Percentiles rank a stretch among this genome's conserved stretches.
Evolutionary conservation across 2,329 filamentous ascomycete species (phyloP).

Genomic region (Diaporthe velutina): DNA sequence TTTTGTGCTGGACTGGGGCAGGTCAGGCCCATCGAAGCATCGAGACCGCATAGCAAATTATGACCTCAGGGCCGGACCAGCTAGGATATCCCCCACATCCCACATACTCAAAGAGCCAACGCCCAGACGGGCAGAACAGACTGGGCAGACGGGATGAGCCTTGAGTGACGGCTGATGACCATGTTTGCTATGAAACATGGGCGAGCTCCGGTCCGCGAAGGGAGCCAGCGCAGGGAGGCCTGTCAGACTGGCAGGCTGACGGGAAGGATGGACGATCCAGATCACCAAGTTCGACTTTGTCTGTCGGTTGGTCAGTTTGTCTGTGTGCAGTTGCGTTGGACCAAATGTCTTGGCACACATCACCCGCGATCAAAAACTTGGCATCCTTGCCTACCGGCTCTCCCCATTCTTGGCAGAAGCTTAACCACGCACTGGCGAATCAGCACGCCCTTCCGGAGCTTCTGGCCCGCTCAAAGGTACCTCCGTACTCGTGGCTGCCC

Average conservation of each 20-base stretch:
- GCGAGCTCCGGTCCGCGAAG: background rate
- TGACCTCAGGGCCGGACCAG: slow-evolving; percentile 13
- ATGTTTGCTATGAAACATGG: slow-evolving; percentile 31
- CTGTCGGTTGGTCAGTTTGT: background rate
- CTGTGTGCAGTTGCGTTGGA: background rate
- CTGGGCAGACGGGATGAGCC: slow-evolving; percentile 5
- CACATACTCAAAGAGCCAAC: background rate
- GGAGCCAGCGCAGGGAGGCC: background rate
- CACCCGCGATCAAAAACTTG: slow-evolving; percentile 11
- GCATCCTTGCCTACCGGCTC: slow-evolving; percentile 10
- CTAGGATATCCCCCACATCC: background rate
- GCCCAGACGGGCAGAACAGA: background rate
- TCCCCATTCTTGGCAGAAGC: slow-evolving; percentile 27
- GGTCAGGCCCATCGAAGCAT: background rate
- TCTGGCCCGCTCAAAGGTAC: background rate
- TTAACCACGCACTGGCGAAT: background rate
- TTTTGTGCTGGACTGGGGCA: too few species aligned
- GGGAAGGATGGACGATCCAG: background rate
- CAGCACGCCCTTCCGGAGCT: background rate
- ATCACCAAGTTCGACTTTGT: background rate
- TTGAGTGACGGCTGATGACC: background rate
- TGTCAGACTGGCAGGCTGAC: background rate
- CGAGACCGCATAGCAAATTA: background rate
- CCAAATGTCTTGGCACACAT: slow-evolving; percentile 21
- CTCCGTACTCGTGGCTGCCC: background rate